Evolutionary conservation across 441 rosid genomes (phyloP), one percentile per base, ranked within the genome.

Genomic region (Euphorbia corollata): DNA sequence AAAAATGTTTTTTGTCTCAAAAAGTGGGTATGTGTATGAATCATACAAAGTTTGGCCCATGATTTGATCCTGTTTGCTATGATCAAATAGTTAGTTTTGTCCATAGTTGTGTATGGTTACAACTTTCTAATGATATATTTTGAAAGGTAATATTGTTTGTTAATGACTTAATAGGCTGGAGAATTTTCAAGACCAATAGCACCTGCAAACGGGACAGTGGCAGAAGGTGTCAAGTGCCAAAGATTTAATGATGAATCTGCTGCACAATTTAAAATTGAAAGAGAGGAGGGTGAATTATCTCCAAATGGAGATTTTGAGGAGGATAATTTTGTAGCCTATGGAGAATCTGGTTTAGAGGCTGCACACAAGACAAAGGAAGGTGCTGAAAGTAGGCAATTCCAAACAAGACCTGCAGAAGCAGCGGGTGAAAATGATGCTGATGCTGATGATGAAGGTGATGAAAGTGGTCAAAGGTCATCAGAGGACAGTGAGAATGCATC

Each of bases 221-320:
- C 78, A 48, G 86, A 84, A 70, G 82, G 74, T 67, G 64, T 73
- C 13, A 83, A 77, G 75, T 71, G 51, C 76, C 87, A 82, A 59
- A 87, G 80, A 79, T 85, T 75, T 69, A 81, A 72, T 62, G 86
- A 85, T 75, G 89, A 75, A 74, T 72, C 86, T 27, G 74, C 63
- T 55, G 80, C 68, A 18, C 86, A 83, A 69, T 76, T 82, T 63
- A 92, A 85, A 82, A 79, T 82, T 64, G 97, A 92, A 82, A 90
- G 98, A 81, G 99, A 94, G 71, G 99, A 94, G 73, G 99, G 99
- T 65, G 99, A 95, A 74, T 82, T 95, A 77, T 95, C 99, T 68
- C 99, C 98, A 55, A 86, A 82, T 73, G 97, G 87, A 50, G 95
- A 91, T 70, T 91, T 84, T 73, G 98, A 88, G 84, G 99, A 91